Conservation (phyloP, 805 yeast genomes). For the Schizosaccharomyces octosporus region DNA sequence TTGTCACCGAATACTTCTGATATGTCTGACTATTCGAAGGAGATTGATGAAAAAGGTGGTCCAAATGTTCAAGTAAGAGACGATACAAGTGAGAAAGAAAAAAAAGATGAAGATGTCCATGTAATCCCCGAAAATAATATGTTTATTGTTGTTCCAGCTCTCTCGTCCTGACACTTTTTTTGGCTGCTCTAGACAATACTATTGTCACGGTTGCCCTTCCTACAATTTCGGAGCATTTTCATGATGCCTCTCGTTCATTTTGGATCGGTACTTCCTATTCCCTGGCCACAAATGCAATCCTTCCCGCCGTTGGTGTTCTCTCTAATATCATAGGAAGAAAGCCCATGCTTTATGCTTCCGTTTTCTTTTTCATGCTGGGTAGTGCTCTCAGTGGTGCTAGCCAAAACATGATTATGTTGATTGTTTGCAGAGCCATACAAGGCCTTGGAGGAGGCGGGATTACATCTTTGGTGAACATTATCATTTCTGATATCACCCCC, state of each 20-base stretch:
- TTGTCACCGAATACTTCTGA: no score
- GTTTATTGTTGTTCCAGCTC: background rate
- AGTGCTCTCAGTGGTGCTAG: constrained; percentile 24
- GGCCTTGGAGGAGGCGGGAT: constrained; percentile 58
- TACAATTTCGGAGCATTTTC: constrained; percentile 30
- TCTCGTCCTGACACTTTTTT: constrained; percentile 19
- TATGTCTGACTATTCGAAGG: no score
- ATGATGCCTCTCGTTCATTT: constrained; percentile 14
- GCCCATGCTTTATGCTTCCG: constrained; percentile 18
- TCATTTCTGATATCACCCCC: constrained; percentile 2
- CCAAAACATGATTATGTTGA: constrained; percentile 26
- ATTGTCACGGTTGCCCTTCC: constrained; percentile 34
- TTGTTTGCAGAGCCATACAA: constrained; percentile 43
- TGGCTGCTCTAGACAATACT: constrained; percentile 35
- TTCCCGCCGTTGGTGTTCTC: constrained; percentile 44
- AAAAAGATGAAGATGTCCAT: background rate
- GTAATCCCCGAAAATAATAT: background rate
- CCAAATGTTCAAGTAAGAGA: no score
- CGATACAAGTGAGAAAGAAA: no score
- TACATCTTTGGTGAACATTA: constrained; percentile 3
- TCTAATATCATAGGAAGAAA: constrained; percentile 28
- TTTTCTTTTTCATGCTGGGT: constrained; percentile 20
- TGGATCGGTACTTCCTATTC: constrained; percentile 50
- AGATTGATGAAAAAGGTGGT: no score
- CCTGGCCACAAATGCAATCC: constrained; percentile 40